A percentile compares a stretch with the other conserved stretches of the same genome.
Evolutionary conservation across 192 early-diverging fungal species (phyloP).

Genomic region (Dissophora ornata): DNA sequence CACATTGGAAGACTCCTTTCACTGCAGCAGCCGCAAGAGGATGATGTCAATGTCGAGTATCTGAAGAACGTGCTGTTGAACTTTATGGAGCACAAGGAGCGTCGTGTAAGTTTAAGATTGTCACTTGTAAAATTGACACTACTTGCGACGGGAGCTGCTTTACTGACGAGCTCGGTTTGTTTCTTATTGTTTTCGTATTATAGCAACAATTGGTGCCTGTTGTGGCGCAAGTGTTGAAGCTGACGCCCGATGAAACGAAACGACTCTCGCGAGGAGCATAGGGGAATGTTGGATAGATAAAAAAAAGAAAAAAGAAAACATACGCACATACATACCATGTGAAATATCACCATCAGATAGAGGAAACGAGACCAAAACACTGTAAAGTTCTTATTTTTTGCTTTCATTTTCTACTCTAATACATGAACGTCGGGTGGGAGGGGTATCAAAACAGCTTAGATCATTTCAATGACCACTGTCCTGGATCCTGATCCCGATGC

Average conservation of each 20-base stretch:
- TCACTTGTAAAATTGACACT: too few species aligned
- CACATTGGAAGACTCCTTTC: conserved; percentile 33
- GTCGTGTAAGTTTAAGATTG: conserved; percentile 63
- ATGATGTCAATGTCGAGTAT: conserved; percentile 79
- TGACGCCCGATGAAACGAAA: conserved; percentile 77
- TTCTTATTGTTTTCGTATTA: conserved; percentile 4
- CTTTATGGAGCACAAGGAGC: conserved; percentile 79
- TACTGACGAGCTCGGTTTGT: too few species aligned
- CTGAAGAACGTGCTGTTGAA: conserved; percentile 77
- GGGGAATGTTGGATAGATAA: not conserved
- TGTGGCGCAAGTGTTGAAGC: conserved; percentile 71
- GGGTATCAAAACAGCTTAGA: too few species aligned
- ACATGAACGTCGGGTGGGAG: too few species aligned
- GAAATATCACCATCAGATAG: too few species aligned
- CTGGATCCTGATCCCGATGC: not conserved
- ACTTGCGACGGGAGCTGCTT: too few species aligned
- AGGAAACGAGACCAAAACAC: too few species aligned
- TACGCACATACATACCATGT: too few species aligned
- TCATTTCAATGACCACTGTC: not conserved
- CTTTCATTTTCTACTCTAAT: too few species aligned
- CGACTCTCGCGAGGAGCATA: conserved; percentile 54
- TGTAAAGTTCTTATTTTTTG: too few species aligned
- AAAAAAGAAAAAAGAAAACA: too few species aligned
- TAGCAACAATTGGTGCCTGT: conserved; percentile 75
- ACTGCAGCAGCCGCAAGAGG: conserved; percentile 47